Evolutionary conservation across 23 red algal genomes (phyloP), one percentile per base, ranked within the genome.

Genomic region (Pyropia yezoensis): DNA sequence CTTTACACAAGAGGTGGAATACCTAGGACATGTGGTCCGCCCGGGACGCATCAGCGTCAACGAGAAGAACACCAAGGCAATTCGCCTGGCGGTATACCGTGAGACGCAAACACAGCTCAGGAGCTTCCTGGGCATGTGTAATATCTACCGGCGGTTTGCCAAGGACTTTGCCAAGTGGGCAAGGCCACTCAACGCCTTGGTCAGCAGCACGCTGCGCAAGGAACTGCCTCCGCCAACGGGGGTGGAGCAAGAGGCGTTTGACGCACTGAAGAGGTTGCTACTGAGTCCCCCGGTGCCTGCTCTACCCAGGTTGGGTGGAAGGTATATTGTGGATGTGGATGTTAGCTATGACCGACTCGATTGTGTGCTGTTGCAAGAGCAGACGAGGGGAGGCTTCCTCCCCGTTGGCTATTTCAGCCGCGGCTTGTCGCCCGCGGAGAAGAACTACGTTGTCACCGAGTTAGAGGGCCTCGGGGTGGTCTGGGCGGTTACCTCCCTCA

Each of bases 391-490:
- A 0, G 50, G 27, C 15, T 54, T 54, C 24, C 23, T 14, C 16
- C 53, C 77, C 11, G 53, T 71, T 29, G 54, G 77, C 57, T 63
- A 82, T 50, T 78, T 51, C 61, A 66, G 60, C 27, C 57, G 1
- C 33, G 29, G 18, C n/a, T 27, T 67, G 39, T 30, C 67, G 74
- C 61, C 65, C n/a, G n/a, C n/a, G n/a, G n/a, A n/a, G n/a, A n/a
- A n/a, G n/a, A n/a, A n/a, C n/a, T n/a, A n/a, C n/a, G n/a, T n/a
- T n/a, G n/a, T n/a, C n/a, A n/a, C n/a, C n/a, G n/a, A n/a, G n/a
- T n/a, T n/a, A n/a, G n/a, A n/a, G n/a, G n/a, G n/a, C n/a, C n/a
- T n/a, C n/a, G n/a, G n/a, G n/a, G n/a, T n/a, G n/a, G n/a, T n/a
- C n/a, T n/a, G n/a, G n/a, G n/a, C n/a, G n/a, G n/a, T n/a, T n/a